Evolutionary conservation across 2,329 filamentous ascomycete genomes (phyloP), one percentile per base, ranked within the genome.

Genomic region (Teratosphaeria pseudoeucalypti): DNA sequence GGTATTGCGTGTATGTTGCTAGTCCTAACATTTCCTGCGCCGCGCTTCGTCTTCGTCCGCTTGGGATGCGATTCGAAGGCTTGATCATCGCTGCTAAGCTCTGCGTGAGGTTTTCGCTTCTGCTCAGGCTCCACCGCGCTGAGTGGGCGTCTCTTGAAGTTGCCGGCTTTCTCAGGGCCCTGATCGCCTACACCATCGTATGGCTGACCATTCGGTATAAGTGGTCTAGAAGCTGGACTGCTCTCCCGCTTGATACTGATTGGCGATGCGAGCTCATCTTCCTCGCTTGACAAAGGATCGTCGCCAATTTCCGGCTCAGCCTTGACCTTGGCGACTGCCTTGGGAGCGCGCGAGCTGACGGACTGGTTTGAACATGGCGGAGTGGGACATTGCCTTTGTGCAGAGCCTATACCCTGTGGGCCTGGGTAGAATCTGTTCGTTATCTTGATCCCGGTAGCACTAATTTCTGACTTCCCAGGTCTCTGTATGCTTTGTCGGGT

Each of bases 21-120:
- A n/a, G n/a, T 19, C 16, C 16, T 10, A 19, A 2, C n/a, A 49
- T 16, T 3, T 10, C 16, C 19, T 19, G 43, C n/a, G 19, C 43
- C 11, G 11, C 26, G 27, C 6, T 37, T 58, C 26, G 64, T 60
- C 65, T 62, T 53, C 63, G 55, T 52, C 43, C 57, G 47, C 54
- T 63, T 62, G 19, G 55, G 39, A 14, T 59, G 49, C 54, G 58
- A 62, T 55, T 62, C 63, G 43, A 62, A 66, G 4, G 63, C 56
- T 53, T 63, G 63, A 19, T 53, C 34, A 27, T 62, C 63, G 55
- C 57, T 63, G 55, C 61, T 59, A 6, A 32, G 27, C 12, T 39
- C 43, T 6, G 59, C 63, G 11, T 49, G 11, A 43, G 27, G 57
- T 10, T 49, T 19, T 6, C 19, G 5, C 43, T 23, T 23, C 43